Conservation (phyloP, 148 eudicot genomes). For the Talinum fruticosum region DNA sequence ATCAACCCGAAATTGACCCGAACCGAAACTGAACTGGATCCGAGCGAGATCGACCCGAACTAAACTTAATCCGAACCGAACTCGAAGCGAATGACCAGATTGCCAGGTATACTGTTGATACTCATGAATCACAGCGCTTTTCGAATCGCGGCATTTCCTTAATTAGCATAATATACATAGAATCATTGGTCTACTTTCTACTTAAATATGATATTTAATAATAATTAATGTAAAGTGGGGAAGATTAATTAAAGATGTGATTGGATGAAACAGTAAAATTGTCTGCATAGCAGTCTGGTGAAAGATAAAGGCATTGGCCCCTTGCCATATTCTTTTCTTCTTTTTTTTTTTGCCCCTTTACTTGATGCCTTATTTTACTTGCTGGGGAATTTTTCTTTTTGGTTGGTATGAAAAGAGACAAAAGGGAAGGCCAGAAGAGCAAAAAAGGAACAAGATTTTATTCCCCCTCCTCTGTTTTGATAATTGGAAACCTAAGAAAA, state of each 20-base stretch:
- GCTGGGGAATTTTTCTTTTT: neutral
- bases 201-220: neutral
- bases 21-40: too few relatives aligned
- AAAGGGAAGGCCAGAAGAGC: neutral
- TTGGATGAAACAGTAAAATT: neutral
- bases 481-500: neutral
- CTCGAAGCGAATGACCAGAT: too few relatives aligned
- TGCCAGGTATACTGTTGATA: too few relatives aligned
- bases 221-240: neutral
- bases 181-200: neutral
- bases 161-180: neutral
- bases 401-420: neutral
- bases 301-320: neutral
- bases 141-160: neutral
- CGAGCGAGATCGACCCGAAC: too few relatives aligned
- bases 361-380: constrained; percentile 6
- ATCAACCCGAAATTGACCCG: too few relatives aligned
- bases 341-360: neutral
- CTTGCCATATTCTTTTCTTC: neutral
- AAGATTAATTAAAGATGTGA: neutral
- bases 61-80: too few relatives aligned
- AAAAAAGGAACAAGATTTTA: neutral
- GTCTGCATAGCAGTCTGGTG: neutral
- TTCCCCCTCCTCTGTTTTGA: neutral
- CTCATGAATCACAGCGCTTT: neutral